A percentile compares a stretch with the other conserved stretches of the same genome.
Evolutionary conservation across 768 basidiomycete species (phyloP).

Genomic region (Lentinula sp.): DNA sequence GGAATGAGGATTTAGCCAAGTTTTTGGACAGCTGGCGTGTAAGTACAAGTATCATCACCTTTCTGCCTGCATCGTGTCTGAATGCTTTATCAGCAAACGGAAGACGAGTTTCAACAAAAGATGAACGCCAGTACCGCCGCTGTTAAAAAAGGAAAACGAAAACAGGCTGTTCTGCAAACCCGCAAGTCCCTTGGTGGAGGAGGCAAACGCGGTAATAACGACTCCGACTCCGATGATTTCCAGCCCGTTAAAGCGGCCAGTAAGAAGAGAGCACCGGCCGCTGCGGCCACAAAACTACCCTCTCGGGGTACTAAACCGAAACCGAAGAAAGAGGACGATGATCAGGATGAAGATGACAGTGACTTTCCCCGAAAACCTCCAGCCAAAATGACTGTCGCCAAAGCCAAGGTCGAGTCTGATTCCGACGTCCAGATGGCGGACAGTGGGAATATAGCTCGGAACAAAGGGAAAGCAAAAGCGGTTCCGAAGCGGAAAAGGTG

Average conservation of each 20-base stretch:
- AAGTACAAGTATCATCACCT: conserved; percentile 18
- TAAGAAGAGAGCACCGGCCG: conserved; percentile 33
- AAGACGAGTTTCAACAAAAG: conserved; percentile 39
- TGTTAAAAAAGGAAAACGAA: conserved; percentile 35
- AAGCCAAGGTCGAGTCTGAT: conserved; percentile 18
- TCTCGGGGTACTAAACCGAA: not conserved
- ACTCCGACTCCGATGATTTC: conserved; percentile 38
- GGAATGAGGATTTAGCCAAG: conserved; percentile 83
- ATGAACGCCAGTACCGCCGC: conserved; percentile 35
- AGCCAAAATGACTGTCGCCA: conserved; percentile 12
- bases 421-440: conserved; percentile 34
- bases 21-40: conserved; percentile 88
- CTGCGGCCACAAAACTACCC: not conserved
- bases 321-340: conserved; percentile 14
- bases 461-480: conserved; percentile 38
- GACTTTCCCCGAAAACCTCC: conserved; percentile 18
- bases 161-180: conserved; percentile 36
- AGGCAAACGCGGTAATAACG: conserved; percentile 17
- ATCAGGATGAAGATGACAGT: conserved; percentile 17
- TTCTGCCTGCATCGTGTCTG: not conserved
- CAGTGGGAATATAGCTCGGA: conserved; percentile 13
- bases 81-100: not conserved
- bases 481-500: conserved; percentile 67
- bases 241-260: conserved; percentile 38
- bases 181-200: conserved; percentile 41